Evolutionary conservation across 495 filamentous ascomycete genomes (phyloP), one percentile per base, ranked within the genome.

Genomic region (Penicillium turbatum): DNA sequence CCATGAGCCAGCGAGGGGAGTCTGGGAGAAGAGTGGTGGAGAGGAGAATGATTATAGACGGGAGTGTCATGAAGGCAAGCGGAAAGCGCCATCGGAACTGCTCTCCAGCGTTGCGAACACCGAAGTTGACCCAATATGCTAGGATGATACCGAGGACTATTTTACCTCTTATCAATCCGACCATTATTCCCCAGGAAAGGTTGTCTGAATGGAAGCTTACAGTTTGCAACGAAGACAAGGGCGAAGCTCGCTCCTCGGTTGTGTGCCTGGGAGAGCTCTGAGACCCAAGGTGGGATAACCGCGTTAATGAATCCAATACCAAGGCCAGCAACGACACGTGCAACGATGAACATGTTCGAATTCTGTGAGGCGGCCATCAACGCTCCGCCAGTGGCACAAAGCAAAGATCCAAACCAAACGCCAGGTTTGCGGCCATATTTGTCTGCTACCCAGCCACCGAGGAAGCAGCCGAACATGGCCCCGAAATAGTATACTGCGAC

Each of bases 1-100:
- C 77, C 46, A 82, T 72, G 53, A 67, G 76, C 55, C 69, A 82
- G 54, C 79, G 72, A 34, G 78, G 79, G 6, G 79, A 81, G 62
- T 86, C 82, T 29, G 70, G 75, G 24, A 80, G 71, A 53, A 80
- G 72, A 56, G 85, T 76, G 21, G 76, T 73, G 41, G 81, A 67
- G 52, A 72, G 51, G 53, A 82, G 73, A 50, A 85, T 79, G 16
- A 86, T 69, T 0, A 76, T n/a, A 70, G 2, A 80, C 78, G 53
- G 85, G 84, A 29, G 78, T 63, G 85, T 72, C 51, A 85, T 81
- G 8, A 69, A 31, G n/a, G 60, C 65, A 32, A 69, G 48, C 4
- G 66, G 66, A 21, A 79, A 61, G 35, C 76, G 58, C 76, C 76
- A 78, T 10, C 61, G 60, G 38, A 53, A 53, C 34, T 46, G 41